Base-by-base conservation (phyloP, 306 rosid genomes). In the Hippophae gyantsensis region DNA sequence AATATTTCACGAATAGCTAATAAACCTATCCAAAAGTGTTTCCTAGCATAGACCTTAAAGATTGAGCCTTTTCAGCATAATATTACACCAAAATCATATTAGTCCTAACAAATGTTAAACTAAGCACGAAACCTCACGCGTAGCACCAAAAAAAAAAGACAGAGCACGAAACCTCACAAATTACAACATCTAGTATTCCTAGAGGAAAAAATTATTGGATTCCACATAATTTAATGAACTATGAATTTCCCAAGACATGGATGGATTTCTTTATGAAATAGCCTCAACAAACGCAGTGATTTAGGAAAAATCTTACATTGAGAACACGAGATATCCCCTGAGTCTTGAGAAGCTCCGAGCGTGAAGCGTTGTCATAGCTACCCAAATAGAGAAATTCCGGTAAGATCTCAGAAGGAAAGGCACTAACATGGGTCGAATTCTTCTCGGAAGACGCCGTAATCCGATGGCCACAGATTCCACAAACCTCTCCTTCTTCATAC, bases 311-410 rank as follows among this genome's bases (percentile, higher is more conserved):
- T 25, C 95, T 75, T 73, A 88, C 99, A 57, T 93, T 93, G 59
- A 93, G 96, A 58, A 93, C 84, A 13, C 94, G 95, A 58, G 99
- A 73, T 65, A 93, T 87, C 62, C 99, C 97, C 71, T 84, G 99
- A 72, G 95, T 86, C 83, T 88, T 93, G 27, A 93, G 89, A 75
- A 93, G 97, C 74, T 88, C 97, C 0, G 99, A 86, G 43, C 99
- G 90, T 3, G 99, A 88, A 2, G 99, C 99, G 79, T 93, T 93
- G 59, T 93, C 99, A 56, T 93, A 93, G 76, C 99, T 88, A 10
- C 99, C 99, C 59, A 93, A 66, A 76, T 78, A 93, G 32, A 93
- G 95, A 62, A 93, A 93, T 58, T 88, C 97, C 13, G 94, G 86
- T 79, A 93, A 66, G 70, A 93, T 84, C 82, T 78, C 85, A 0